phyloP scores from a whole-genome alignment of 306 rosid genomes.

The Gillenia trifoliata region DNA sequence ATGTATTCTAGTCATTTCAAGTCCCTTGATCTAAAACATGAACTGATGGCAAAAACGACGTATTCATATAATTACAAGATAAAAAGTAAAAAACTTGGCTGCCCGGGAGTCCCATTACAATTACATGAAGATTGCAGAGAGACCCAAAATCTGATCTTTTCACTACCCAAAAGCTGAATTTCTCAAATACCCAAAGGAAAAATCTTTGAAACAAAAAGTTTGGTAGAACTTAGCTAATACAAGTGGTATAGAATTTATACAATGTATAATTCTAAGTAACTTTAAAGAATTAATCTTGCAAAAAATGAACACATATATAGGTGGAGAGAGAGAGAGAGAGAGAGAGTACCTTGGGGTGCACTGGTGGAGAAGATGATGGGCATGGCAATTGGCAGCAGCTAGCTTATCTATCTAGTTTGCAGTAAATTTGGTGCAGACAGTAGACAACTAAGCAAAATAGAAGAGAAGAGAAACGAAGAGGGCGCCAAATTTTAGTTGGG shows the following conservation, averaged over 20 bases:
- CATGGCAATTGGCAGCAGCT: constrained; percentile 11
- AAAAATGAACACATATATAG: not conserved
- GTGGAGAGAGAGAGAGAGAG: not conserved
- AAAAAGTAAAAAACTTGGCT: not conserved
- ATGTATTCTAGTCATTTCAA: too few species aligned
- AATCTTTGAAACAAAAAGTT: not conserved
- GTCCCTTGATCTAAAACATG: not conserved
- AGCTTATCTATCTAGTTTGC: not conserved
- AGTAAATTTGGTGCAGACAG: not conserved
- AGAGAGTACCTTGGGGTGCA: not conserved
- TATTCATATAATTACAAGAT: not conserved
- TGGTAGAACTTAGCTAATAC: not conserved
- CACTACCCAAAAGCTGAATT: not conserved
- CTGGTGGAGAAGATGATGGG: constrained; percentile 1
- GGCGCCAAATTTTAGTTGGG: constrained; percentile 2
- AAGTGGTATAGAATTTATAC: not conserved
- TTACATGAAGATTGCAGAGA: not conserved
- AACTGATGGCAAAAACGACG: not conserved
- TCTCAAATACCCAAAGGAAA: not conserved
- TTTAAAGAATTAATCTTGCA: not conserved
- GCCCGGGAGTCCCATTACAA: not conserved
- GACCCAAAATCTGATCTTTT: not conserved
- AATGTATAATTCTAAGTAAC: not conserved
- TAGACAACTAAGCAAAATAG: not conserved
- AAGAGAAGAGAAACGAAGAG: not conserved